Evolutionary conservation across 352 stramenopile species (phyloP).

Genomic region (Phytopythium kandeliae): DNA sequence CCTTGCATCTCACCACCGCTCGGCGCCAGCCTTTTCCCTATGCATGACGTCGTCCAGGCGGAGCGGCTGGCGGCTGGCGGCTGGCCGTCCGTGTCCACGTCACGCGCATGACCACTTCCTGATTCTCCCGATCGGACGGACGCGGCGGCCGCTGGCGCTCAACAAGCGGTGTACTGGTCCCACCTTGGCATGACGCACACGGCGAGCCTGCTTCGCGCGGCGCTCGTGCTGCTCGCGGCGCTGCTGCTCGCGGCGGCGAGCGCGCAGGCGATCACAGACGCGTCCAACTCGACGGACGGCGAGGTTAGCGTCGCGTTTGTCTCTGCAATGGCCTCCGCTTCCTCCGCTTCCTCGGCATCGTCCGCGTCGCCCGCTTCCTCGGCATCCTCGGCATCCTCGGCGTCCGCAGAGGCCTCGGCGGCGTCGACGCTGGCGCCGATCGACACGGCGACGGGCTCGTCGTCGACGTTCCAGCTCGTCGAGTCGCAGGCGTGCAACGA

Average conservation of each 20-base stretch:
- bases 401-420: constrained; percentile 5
- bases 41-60: too few relatives aligned
- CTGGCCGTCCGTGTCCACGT: too few relatives aligned
- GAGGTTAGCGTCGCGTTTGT: constrained; percentile 2
- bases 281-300: constrained; percentile 12
- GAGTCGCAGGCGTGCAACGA: constrained; percentile 32
- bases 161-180: too few relatives aligned
- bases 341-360: too few relatives aligned
- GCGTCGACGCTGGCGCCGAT: constrained; percentile 17
- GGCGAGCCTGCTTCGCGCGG: too few relatives aligned
- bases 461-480: constrained; percentile 43
- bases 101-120: too few relatives aligned
- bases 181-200: too few relatives aligned
- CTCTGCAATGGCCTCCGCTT: constrained; percentile 4
- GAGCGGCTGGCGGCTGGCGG: too few relatives aligned
- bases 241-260: constrained; percentile 13
- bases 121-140: too few relatives aligned
- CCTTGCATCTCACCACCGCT: too few relatives aligned
- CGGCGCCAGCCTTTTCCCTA: too few relatives aligned
- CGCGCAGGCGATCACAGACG: constrained; percentile 5
- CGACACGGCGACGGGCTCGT: constrained; percentile 30
- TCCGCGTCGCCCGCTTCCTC: constrained; percentile 1
- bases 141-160: too few relatives aligned
- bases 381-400: constrained; percentile 7
- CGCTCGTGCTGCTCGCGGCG: constrained; percentile 5